Percentiles rank a stretch among this genome's conserved stretches.
Evolutionary conservation across 805 yeast genomes (phyloP).

Genomic region (Wickerhamiella parazyma): DNA sequence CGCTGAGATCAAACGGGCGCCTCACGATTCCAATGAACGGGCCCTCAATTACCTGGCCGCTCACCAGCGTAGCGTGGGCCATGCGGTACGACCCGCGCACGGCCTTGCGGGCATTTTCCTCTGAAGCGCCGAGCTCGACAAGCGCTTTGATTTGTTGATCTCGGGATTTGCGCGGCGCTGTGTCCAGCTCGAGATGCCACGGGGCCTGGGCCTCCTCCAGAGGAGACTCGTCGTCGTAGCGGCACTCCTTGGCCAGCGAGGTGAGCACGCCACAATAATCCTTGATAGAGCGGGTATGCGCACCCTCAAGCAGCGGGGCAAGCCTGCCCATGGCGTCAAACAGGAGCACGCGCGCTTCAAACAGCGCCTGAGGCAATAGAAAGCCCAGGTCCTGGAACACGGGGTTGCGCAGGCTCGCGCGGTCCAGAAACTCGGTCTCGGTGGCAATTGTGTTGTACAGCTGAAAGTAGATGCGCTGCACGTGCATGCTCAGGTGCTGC

Average conservation of each 20-base stretch:
- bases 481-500: not conserved
- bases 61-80: not conserved
- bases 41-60: not conserved
- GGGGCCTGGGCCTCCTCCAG: not conserved
- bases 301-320: not conserved
- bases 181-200: not conserved
- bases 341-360: not conserved
- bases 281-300: not conserved
- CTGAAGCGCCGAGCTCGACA: not conserved
- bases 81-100: not conserved
- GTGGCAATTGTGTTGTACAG: not conserved
- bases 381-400: not conserved
- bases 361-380: not conserved
- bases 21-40: not conserved
- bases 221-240: not conserved
- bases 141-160: not conserved
- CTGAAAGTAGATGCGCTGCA: not conserved
- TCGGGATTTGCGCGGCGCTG: not conserved
- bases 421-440: constrained; percentile 3
- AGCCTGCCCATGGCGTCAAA: not conserved
- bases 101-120: not conserved
- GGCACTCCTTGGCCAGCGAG: not conserved
- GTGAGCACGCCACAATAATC: not conserved
- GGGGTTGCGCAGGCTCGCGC: not conserved
- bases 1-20: not conserved